phyloP scores from a whole-genome alignment of 768 basidiomycete species.

The Phlebiopsis gigantea region DNA sequence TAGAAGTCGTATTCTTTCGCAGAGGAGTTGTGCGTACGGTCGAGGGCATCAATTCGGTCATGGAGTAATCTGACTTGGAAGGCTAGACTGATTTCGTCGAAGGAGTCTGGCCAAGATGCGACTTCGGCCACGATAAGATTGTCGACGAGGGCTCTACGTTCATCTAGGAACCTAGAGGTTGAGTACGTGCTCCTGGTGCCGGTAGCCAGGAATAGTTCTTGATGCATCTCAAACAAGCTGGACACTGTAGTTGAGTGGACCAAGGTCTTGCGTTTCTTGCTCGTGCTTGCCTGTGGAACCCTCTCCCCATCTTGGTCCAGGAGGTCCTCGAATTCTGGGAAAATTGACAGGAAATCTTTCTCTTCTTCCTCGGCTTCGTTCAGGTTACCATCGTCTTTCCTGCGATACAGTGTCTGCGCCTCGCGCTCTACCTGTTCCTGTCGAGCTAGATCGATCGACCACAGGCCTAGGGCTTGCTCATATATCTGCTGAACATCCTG shows the following conservation, averaged over 20 bases:
- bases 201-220: constrained; percentile 30
- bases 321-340: constrained; percentile 76
- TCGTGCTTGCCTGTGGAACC: background rate
- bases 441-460: constrained; percentile 75
- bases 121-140: constrained; percentile 11
- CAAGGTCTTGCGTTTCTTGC: constrained; percentile 16
- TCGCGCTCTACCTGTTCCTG: constrained; percentile 59
- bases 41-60: constrained; percentile 31
- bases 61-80: constrained; percentile 49
- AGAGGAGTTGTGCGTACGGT: constrained; percentile 14
- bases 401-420: constrained; percentile 72
- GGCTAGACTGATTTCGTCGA: constrained; percentile 49
- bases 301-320: constrained; percentile 29
- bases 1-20: constrained; percentile 68
- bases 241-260: constrained; percentile 32
- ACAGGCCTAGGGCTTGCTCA: constrained; percentile 70
- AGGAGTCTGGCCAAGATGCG: constrained; percentile 9
- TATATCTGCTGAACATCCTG: constrained; percentile 45
- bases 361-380: constrained; percentile 77
- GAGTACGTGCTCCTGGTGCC: background rate
- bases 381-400: constrained; percentile 41
- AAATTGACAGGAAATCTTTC: constrained; percentile 76
- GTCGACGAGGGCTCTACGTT: constrained; percentile 12
- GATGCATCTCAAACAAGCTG: constrained; percentile 44
- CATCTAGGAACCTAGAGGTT: constrained; percentile 10